phyloP scores from a whole-genome alignment of 2,329 filamentous ascomycete genomes.

The Zalaria sp. region DNA sequence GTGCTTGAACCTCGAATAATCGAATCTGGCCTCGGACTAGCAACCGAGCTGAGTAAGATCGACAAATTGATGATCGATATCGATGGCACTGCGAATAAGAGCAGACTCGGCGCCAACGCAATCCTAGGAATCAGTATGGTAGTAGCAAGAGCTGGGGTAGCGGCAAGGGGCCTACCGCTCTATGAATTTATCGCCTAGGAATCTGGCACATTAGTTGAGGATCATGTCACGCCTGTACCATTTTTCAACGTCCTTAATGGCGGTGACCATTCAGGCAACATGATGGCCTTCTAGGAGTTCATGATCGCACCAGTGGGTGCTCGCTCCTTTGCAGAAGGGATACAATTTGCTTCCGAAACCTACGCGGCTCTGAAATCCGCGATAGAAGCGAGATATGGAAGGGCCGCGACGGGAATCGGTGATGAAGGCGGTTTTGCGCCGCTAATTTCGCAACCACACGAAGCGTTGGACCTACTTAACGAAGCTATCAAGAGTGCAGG shows the following conservation, averaged over 20 bases:
- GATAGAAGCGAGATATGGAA: constrained; percentile 9
- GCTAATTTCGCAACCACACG: constrained; percentile 10
- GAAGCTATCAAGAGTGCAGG: constrained; percentile 11
- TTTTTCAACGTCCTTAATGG: constrained; percentile 94
- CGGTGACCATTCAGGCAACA: constrained; percentile 17
- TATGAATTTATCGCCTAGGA: constrained; percentile 82
- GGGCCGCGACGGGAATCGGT: constrained; percentile 10
- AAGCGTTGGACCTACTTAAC: constrained; percentile 11
- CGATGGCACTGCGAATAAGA: constrained; percentile 76
- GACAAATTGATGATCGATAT: constrained; percentile 77
- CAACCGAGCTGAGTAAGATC: constrained; percentile 51
- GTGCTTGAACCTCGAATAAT: constrained; percentile 54
- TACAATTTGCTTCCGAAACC: constrained; percentile 10
- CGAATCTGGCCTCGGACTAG: constrained; percentile 5
- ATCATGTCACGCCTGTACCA: constrained; percentile 76
- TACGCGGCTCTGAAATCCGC: constrained; percentile 11
- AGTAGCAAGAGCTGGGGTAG: constrained; percentile 76
- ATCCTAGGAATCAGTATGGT: constrained; percentile 77
- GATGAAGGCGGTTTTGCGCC: constrained; percentile 14
- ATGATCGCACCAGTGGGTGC: constrained; percentile 61
- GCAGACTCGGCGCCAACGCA: constrained; percentile 75
- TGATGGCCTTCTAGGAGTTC: constrained; percentile 82
- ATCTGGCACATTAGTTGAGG: constrained; percentile 70
- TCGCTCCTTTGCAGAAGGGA: constrained; percentile 6
- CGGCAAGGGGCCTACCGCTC: constrained; percentile 75